Evolutionary conservation across 108 stramenopile genomes (phyloP), one percentile per base, ranked within the genome.

Genomic region (Phaeodactylum tricornutum): DNA sequence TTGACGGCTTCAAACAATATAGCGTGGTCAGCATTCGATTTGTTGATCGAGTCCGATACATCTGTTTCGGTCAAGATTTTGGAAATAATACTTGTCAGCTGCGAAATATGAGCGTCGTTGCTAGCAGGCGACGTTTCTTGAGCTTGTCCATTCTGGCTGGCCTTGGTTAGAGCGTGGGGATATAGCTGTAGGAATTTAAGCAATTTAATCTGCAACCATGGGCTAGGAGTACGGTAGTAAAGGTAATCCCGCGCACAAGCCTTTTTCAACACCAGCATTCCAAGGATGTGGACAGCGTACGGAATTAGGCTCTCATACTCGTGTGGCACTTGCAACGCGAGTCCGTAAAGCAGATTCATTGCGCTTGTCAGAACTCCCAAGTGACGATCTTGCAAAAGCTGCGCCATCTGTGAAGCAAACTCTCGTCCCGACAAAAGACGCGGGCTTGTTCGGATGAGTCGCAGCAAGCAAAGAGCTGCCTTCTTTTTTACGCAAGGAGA

Each of bases 1-100:
- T 96, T 95, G 39, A 96, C 84, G 11, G 96, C 92, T 70, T 98
- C 97, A 51, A 96, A 96, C 47, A 96, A 57, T 28, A 98, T 70
- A 24, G 94, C 84, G 59, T 98, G 93, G 57, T 96, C 92, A 29
- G 96, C 97, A 55, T 96, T 98, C 38, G 83, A 93, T 60, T 95
- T 95, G 71, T 98, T 98, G 48, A 94, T 93, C n/a, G 79, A 84
- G 27, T 93, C 89, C 27, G 85, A 88, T 2, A 97, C 89, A 31
- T 87, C 84, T 4, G 92, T 92, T 55, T 89, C 88, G 21, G 81
- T 84, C 46, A 95, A 48, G 61, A 95, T 92, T 47, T 80, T 81
- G 1, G 79, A 74, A 26, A 98, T 80, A 31, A 88, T 77, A 37
- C 77, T 81, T 31, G 74, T 69, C 4, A 98, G 71, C 53, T 88